Base-by-base conservation (phyloP, 352 stramenopile genomes). In the Phytophthora tentaculata region DNA sequence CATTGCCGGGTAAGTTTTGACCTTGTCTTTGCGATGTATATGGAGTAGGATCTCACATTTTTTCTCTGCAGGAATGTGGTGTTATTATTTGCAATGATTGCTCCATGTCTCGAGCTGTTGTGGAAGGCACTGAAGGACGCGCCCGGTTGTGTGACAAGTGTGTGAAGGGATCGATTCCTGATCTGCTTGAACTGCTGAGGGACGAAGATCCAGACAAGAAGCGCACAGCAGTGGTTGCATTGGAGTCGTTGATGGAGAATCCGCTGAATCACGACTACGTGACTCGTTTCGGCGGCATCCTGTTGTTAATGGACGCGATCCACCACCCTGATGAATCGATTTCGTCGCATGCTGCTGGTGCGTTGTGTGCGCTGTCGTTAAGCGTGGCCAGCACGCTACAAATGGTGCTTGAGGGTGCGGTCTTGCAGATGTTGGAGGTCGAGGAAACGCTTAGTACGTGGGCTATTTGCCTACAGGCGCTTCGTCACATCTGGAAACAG, bases 401-500 rank as follows among this genome's bases (percentile, higher is more conserved):
- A 64, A 92, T 95, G 87, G 87, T 96, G 23, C 69, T 96, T 3
- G 89, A 96, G 72, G 89, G 89, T 56, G 88, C 86, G n/a, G 89
- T 96, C 22, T 65, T 95, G 41, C 87, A 96, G 64, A 95, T 96
- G 86, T 73, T 96, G 17, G 87, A 96, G 55, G 86, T 95, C 1
- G 86, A 94, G 47, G 89, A 95, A 64, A 83, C 72, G 8, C 74
- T 88, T 1, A 80, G 74, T 37, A 91, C 89, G 3, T 95, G 88
- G 89, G 83, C 76, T 0, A 89, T 93, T 65, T 95, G 87, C 47
- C 69, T 95, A 19, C 83, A 91, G 47, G 84, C 87, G 16, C 76
- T 96, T 24, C 84, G 88, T 4, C 95, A 96, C 56, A 90, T 96
- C 70, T 96, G 89, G 89, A 92, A 94, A 61, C 88, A 96, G 60